phyloP scores from a whole-genome alignment of 805 yeast genomes.

The Metschnikowia cerradonensis region DNA sequence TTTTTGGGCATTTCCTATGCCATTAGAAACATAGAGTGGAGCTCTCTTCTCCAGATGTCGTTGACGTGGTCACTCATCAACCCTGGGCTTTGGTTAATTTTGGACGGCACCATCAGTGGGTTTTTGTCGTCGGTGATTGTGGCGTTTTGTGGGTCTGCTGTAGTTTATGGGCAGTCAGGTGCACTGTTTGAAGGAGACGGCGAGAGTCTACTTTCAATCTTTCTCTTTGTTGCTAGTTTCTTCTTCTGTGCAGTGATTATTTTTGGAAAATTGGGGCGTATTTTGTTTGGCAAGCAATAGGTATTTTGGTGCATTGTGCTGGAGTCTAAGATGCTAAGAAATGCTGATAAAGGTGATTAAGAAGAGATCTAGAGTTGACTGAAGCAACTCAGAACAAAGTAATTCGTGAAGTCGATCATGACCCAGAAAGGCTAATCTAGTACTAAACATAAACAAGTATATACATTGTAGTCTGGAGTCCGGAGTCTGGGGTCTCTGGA shows the following conservation, averaged over 20 bases:
- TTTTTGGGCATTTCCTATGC: constrained; percentile 71
- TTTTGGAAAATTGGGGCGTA: constrained; percentile 68
- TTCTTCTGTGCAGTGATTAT: constrained; percentile 62
- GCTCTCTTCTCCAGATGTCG: constrained; percentile 59
- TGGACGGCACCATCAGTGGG: constrained; percentile 58
- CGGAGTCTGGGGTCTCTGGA: no score
- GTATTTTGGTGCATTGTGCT: no score
- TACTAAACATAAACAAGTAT: no score
- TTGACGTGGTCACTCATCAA: constrained; percentile 59
- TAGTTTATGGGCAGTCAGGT: constrained; percentile 28
- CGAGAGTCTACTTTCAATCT: constrained; percentile 37
- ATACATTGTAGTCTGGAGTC: no score
- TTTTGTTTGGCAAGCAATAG: constrained; percentile 30
- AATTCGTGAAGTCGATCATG: no score
- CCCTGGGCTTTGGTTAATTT: constrained; percentile 61
- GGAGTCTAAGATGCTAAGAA: no score
- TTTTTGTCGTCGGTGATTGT: constrained; percentile 37
- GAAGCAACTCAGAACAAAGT: no score
- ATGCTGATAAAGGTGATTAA: no score
- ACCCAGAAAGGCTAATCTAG: no score
- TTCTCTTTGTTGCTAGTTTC: constrained; percentile 58
- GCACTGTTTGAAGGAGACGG: constrained; percentile 16
- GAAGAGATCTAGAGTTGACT: no score
- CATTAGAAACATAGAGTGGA: constrained; percentile 66
- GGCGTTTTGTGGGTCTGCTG: constrained; percentile 29